Conservation (phyloP, 225 moss, liverwort and hornwort genomes). For the Antitrichia curtipendula region DNA sequence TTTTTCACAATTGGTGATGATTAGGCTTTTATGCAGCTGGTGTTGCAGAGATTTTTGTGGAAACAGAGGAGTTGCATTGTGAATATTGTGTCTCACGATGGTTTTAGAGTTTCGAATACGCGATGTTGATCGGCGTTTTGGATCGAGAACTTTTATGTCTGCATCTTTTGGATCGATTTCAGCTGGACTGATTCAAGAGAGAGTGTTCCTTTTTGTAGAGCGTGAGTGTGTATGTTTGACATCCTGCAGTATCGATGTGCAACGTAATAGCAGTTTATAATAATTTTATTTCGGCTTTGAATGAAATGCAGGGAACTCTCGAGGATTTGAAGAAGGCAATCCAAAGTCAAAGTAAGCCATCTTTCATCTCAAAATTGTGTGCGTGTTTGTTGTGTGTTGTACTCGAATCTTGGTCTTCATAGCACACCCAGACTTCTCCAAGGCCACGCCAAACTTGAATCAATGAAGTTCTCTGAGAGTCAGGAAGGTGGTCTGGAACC, state of each 20-base stretch:
- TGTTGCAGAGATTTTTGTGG: not conserved
- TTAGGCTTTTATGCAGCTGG: not conserved
- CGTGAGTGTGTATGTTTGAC: not conserved
- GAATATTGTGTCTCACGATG: not conserved
- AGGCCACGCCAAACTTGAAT: not conserved
- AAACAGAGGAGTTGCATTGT: not conserved
- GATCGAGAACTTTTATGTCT: not conserved
- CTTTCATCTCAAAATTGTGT: not conserved
- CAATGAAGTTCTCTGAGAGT: not conserved
- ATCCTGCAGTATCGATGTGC: not conserved
- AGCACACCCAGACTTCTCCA: not conserved
- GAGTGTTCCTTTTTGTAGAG: not conserved
- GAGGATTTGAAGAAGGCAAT: constrained; percentile 52
- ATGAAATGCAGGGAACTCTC: constrained; percentile 26
- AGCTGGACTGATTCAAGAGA: not conserved
- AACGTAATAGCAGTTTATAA: not conserved
- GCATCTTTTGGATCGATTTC: not conserved
- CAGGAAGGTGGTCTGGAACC: not conserved
- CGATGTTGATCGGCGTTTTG: not conserved
- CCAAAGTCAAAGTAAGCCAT: constrained; percentile 23
- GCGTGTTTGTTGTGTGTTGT: not conserved
- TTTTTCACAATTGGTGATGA: not conserved
- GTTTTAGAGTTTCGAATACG: too few species aligned
- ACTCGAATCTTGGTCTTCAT: not conserved
- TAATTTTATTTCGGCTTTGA: not conserved